These are phyloP conservation scores for Arabis alpina DNA, from an alignment of 345 rosid species.

Conservation along the genomic window DNA sequence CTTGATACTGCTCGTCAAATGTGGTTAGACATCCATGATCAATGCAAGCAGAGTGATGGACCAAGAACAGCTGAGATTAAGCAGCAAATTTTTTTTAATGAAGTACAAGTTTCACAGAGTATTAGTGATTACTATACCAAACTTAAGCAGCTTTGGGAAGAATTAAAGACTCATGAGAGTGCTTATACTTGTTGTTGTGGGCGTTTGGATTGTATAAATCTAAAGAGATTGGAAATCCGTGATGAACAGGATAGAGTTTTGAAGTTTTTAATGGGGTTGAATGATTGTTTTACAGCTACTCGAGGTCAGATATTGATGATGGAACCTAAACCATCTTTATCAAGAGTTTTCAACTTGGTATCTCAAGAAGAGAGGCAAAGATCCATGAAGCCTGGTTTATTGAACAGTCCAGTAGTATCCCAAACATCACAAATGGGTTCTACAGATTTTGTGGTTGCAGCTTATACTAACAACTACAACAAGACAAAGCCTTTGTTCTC, in stretches of 20 bases:
- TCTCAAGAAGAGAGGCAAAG: background rate
- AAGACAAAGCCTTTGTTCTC: background rate
- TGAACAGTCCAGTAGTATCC: too few species aligned
- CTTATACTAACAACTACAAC: too few species aligned
- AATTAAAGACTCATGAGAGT: background rate
- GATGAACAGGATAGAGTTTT: background rate
- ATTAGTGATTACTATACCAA: background rate
- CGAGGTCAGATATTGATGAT: background rate
- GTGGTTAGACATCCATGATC: background rate
- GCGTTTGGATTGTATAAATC: background rate
- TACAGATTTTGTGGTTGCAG: too few species aligned
- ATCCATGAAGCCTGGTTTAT: background rate
- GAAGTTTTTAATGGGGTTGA: background rate
- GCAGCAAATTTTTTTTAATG: background rate
- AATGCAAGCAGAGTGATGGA: background rate
- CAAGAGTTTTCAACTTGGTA: background rate
- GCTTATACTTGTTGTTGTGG: background rate
- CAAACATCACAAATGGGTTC: too few species aligned
- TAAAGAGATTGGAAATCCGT: background rate
- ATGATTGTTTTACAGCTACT: background rate
- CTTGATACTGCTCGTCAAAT: background rate
- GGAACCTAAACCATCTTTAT: background rate
- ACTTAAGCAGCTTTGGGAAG: background rate
- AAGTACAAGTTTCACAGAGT: background rate
- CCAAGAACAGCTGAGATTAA: background rate